These are phyloP conservation scores for Penicillium frequentans DNA, from an alignment of 2,329 filamentous ascomycete genomes.

Conservation along the genomic window DNA sequence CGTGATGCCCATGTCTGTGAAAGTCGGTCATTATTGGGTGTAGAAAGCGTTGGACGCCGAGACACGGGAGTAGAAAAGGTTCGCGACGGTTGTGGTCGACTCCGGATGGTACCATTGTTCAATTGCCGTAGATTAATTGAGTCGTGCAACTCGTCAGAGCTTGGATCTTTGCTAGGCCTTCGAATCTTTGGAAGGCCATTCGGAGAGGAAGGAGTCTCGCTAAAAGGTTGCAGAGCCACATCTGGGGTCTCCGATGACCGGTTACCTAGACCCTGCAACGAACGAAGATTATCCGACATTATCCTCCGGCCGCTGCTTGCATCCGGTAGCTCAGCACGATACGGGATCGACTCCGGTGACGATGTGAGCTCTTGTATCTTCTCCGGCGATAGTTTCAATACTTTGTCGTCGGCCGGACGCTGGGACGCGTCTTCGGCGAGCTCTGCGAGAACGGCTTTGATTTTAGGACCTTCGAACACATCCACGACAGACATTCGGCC, in stretches of 20 bases:
- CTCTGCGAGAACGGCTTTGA: slow-evolving; percentile 23
- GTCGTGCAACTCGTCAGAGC: slow-evolving; percentile 24
- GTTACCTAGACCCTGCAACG: background rate
- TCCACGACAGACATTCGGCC: slow-evolving; percentile 28
- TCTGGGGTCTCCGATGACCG: slow-evolving; percentile 13
- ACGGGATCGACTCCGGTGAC: slow-evolving; percentile 55
- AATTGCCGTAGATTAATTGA: slow-evolving; percentile 10
- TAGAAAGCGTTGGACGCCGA: slow-evolving; percentile 30
- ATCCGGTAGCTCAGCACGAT: slow-evolving; percentile 40
- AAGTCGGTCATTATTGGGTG: slow-evolving; percentile 32
- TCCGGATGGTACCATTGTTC: slow-evolving; percentile 25
- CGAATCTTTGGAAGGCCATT: slow-evolving; percentile 19
- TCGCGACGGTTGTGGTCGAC: slow-evolving; percentile 32
- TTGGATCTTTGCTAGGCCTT: slow-evolving; percentile 24
- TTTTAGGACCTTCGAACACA: slow-evolving; percentile 30
- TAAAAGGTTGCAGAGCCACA: slow-evolving; percentile 22
- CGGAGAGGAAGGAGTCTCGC: slow-evolving; percentile 27
- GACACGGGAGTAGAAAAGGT: slow-evolving; percentile 40
- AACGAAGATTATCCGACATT: slow-evolving; percentile 21
- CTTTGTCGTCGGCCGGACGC: slow-evolving; percentile 29
- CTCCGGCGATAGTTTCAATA: slow-evolving; percentile 55
- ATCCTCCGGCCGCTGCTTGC: slow-evolving; percentile 21
- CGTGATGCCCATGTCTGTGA: slow-evolving; percentile 35
- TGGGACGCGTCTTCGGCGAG: slow-evolving; percentile 26
- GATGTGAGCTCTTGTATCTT: slow-evolving; percentile 57